Percentiles rank a stretch among this genome's conserved stretches.
Evolutionary conservation across 768 basidiomycete species (phyloP).

Genomic region (Leucocoprinus leucothites): DNA sequence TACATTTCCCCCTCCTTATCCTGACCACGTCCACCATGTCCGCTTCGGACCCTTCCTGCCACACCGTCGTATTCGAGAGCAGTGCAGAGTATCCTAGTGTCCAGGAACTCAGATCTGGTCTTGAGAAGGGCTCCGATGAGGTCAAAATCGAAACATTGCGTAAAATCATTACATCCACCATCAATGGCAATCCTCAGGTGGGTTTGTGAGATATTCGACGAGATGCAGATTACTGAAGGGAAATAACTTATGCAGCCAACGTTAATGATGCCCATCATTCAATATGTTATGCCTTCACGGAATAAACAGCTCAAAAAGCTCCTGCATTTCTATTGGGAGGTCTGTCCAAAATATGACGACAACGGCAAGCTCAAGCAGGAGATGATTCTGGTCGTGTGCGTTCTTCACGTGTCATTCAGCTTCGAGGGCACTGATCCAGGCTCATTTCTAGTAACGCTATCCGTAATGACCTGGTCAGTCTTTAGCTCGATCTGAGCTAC

Average conservation of each 20-base stretch:
- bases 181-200: conserved; percentile 93
- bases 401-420: conserved; percentile 15
- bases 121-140: conserved; percentile 96
- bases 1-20: background rate
- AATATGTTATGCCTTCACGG: conserved; percentile 93
- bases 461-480: conserved; percentile 89
- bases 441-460: conserved; percentile 76
- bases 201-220: conserved; percentile 21
- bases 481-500: background rate
- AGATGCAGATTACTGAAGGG: background rate
- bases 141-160: conserved; percentile 95
- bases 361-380: conserved; percentile 98
- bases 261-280: conserved; percentile 96
- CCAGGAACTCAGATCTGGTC: conserved; percentile 73
- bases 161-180: conserved; percentile 88
- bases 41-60: conserved; percentile 62
- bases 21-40: conserved; percentile 28
- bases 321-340: conserved; percentile 94
- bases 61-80: conserved; percentile 77
- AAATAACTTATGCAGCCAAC: conserved; percentile 56
- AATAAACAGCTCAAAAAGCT: conserved; percentile 98
- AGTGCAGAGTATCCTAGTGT: conserved; percentile 72
- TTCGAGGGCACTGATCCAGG: background rate
- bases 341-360: conserved; percentile 97
- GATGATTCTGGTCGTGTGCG: conserved; percentile 98